phyloP scores from a whole-genome alignment of 768 basidiomycete species.

The Amanita phalloides region DNA sequence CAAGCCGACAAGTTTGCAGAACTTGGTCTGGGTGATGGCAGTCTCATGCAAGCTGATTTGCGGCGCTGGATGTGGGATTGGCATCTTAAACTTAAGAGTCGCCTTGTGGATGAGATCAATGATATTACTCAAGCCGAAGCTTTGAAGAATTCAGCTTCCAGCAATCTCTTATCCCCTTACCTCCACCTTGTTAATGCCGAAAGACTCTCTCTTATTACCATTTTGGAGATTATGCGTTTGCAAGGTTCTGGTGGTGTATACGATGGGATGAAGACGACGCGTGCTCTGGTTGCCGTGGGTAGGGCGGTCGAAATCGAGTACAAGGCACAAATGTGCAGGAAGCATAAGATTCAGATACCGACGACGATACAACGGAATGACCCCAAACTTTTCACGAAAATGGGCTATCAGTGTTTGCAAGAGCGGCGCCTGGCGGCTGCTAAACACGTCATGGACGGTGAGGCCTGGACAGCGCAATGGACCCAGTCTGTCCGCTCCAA shows the following conservation, averaged over 20 bases:
- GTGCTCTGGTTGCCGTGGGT: slow-evolving; percentile 72
- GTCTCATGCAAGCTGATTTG: slow-evolving; percentile 38
- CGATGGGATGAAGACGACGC: slow-evolving; percentile 83
- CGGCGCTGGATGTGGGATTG: slow-evolving; percentile 83
- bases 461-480: slow-evolving; percentile 78
- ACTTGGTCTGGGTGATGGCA: slow-evolving; percentile 40
- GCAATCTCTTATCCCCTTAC: slow-evolving; percentile 47
- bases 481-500: slow-evolving; percentile 64
- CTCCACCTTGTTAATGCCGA: slow-evolving; percentile 64
- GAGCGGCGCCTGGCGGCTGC: slow-evolving; percentile 58
- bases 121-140: slow-evolving; percentile 29
- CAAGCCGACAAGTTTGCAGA: slow-evolving; percentile 48
- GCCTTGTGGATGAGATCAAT: slow-evolving; percentile 40
- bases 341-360: slow-evolving; percentile 45
- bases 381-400: slow-evolving; percentile 40
- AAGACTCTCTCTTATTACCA: slow-evolving; percentile 79
- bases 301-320: slow-evolving; percentile 85
- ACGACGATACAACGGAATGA: slow-evolving; percentile 16
- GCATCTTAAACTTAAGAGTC: slow-evolving; percentile 49
- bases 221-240: slow-evolving; percentile 80
- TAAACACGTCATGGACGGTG: slow-evolving; percentile 51
- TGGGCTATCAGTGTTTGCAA: slow-evolving; percentile 51
- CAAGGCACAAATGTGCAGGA: slow-evolving; percentile 70
- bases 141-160: neutral
- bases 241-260: slow-evolving; percentile 67